A percentile compares a stretch with the other conserved stretches of the same genome.
phyloP scores from a whole-genome alignment of 1,284 basidiomycete species.

The Boletus nobilissimus region DNA sequence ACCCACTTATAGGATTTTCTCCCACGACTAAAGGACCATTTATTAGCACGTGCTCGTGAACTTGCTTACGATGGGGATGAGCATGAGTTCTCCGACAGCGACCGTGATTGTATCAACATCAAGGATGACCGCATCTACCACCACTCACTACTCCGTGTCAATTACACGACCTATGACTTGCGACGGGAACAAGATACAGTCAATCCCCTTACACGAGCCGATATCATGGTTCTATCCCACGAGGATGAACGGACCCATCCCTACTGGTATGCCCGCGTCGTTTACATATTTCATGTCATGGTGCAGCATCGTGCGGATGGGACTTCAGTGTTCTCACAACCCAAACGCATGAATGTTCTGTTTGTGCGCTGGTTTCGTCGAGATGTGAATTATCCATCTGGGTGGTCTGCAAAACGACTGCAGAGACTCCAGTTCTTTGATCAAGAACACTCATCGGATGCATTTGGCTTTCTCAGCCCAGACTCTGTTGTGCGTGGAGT shows the following conservation, averaged over 20 bases:
- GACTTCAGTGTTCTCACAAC: background rate
- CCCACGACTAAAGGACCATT: background rate
- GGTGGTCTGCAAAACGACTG: constrained; percentile 28
- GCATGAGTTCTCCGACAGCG: too few relatives aligned
- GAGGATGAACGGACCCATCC: background rate
- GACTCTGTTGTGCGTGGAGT: background rate
- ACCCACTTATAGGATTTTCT: background rate
- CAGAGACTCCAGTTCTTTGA: constrained; percentile 17
- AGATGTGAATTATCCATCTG: constrained; percentile 20
- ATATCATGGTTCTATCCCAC: background rate
- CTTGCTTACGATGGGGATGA: too few relatives aligned
- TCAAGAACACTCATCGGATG: background rate
- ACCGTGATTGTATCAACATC: background rate
- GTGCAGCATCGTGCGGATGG: background rate
- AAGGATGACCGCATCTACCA: background rate
- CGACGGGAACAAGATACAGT: background rate
- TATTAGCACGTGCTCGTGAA: background rate
- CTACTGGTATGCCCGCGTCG: background rate
- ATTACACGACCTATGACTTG: background rate
- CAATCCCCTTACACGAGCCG: background rate
- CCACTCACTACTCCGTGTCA: background rate
- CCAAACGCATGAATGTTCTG: constrained; percentile 19
- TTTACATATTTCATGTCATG: background rate
- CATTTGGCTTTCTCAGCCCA: constrained; percentile 3
- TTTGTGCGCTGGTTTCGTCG: constrained; percentile 36